A percentile compares a stretch with the other conserved stretches of the same genome.
Evolutionary conservation across 2,329 filamentous ascomycete genomes (phyloP).

Genomic region (Claviceps monticola): DNA sequence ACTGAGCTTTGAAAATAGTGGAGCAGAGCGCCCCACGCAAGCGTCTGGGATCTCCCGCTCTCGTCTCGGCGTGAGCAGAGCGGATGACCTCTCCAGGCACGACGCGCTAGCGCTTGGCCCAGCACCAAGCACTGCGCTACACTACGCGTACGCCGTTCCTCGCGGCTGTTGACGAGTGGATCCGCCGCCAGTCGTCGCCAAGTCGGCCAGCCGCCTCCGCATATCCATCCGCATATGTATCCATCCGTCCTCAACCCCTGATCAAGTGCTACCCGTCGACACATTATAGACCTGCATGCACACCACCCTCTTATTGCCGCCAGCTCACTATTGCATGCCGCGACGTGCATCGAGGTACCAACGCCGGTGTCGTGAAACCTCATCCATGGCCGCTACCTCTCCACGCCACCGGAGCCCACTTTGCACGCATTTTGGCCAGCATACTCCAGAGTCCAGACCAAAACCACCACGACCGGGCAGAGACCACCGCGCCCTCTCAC

Average conservation of each 20-base stretch:
- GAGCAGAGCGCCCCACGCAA: too few relatives aligned
- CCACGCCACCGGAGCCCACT: conserved; percentile 2
- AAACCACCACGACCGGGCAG: background rate
- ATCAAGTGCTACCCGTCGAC: background rate
- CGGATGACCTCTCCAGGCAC: too few relatives aligned
- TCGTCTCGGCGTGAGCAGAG: too few relatives aligned
- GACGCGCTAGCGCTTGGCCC: too few relatives aligned
- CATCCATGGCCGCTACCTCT: conserved; percentile 1
- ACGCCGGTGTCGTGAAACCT: conserved; percentile 25
- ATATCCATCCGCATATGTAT: background rate
- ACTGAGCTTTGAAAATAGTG: too few relatives aligned
- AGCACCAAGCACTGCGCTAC: too few relatives aligned
- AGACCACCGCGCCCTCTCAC: conserved; percentile 1
- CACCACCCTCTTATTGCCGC: background rate
- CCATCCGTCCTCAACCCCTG: background rate
- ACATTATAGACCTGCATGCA: background rate
- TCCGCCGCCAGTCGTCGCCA: background rate
- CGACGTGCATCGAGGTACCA: conserved; percentile 33
- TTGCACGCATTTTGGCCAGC: background rate
- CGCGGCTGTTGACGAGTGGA: too few relatives aligned
- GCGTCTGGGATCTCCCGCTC: too few relatives aligned
- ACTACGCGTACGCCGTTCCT: too few relatives aligned
- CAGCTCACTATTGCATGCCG: conserved; percentile 20
- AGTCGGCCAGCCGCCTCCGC: background rate
- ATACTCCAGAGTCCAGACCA: background rate